phyloP scores from a whole-genome alignment of 225 moss, liverwort and hornwort species.

The Neckera pumila region DNA sequence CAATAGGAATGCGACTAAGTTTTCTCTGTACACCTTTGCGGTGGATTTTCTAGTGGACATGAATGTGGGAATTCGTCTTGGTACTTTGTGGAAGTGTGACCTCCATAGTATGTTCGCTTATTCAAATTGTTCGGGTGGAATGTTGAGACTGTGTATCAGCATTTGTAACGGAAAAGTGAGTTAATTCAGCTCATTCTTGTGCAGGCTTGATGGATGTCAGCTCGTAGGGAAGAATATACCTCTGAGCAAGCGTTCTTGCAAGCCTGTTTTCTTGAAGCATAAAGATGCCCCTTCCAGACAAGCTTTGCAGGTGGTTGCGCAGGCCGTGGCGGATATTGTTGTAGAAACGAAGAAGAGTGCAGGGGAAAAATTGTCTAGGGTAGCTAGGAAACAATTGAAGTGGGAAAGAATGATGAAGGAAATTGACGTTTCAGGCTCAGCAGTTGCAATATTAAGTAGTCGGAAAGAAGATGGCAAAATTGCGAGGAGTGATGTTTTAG shows the following conservation, averaged over 20 bases:
- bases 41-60: background rate
- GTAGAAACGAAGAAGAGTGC: constrained; percentile 9
- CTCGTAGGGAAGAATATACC: background rate
- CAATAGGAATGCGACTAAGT: background rate
- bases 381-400: constrained; percentile 38
- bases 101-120: background rate
- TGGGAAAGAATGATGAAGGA: constrained; percentile 91
- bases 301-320: constrained; percentile 7
- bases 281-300: constrained; percentile 7
- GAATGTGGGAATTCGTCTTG: background rate
- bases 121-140: background rate
- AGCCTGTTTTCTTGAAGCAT: background rate
- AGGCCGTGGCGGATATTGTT: constrained; percentile 3
- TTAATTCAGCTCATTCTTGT: background rate
- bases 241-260: background rate
- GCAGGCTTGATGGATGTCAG: constrained; percentile 28
- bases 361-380: constrained; percentile 8
- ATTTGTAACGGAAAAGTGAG: background rate
- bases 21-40: background rate
- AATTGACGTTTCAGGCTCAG: constrained; percentile 46
- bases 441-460: constrained; percentile 38
- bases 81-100: background rate
- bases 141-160: background rate
- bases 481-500: constrained; percentile 38
- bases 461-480: constrained; percentile 45